Base-by-base conservation (phyloP, 2,329 filamentous ascomycete species). In the Trichophyton rubrum region DNA sequence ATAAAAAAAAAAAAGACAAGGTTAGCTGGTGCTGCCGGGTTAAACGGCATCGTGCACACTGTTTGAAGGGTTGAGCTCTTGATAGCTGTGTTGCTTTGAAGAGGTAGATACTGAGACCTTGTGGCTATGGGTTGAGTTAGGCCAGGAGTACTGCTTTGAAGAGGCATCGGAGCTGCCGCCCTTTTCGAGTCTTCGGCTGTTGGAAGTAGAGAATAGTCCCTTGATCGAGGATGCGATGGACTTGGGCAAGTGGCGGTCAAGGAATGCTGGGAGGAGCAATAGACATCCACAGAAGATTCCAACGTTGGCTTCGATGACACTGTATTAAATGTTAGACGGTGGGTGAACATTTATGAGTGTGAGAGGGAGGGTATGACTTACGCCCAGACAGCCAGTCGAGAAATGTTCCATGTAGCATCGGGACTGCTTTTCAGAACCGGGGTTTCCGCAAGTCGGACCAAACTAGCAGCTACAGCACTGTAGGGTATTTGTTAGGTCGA, bases 321-420 rank as follows among this genome's bases (percentile, higher is more conserved):
- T 58, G 41, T 58, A 17, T 6, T n/a, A 24, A 13, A 4, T 11
- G 56, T 58, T n/a, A 58, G 56, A 58, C 24, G 9, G n/a, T n/a
- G 5, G 33, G 5, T n/a, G 20, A 3, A 43, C 11, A 13, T 5
- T 27, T 15, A 27, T n/a, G 8, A 5, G 1, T 8, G 17, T n/a
- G 17, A 38, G 15, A 13, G 7, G 41, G 13, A 9, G 8, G 27
- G n/a, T 22, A 9, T 24, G 3, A 58, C 56, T 43, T 43, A 58
- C 56, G 35, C 33, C 56, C 56, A 58, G 24, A 45, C 56, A 17
- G 33, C 22, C 24, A 41, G 15, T n/a, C 33, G 17, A 58, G 56
- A 58, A 11, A 58, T 58, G 15, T 58, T 58, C 56, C 56, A 58
- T 5, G 56, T 58, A 41, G 40, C 56, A 24, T 58, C 56, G 8